Evolutionary conservation across 495 filamentous ascomycete species (phyloP), one percentile per base, ranked within the genome.

Genomic region (Aspergillus nidulans): DNA sequence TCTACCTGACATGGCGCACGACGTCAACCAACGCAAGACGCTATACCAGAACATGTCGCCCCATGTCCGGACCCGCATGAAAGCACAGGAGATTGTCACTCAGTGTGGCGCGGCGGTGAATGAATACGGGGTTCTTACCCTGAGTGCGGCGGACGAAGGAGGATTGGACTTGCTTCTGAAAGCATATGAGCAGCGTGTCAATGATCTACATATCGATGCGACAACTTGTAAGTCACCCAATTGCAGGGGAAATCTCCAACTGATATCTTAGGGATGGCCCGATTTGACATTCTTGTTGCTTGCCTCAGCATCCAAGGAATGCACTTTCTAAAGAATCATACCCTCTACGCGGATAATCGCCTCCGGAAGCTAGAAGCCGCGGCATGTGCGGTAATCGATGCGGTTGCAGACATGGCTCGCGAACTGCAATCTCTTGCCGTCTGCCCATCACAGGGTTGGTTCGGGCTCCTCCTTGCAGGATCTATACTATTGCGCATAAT

Each of bases 251-350:
- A 23, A 34, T 6, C 9, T 5, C 1, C 7, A 19, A 26, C 3
- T 28, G 13, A 16, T 30, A 12, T 28, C 10, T n/a, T 42, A 71
- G 69, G 64, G 34, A 62, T 73, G 42, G 68, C 74, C 28, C 56
- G 57, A n/a, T 64, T 76, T 7, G 57, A 73, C 16, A 60, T 65
- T 0, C 59, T 52, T 5, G 54, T 68, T 23, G 71, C 66, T 19
- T 70, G 67, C 12, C 57, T 79, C 41, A 62, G 63, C 26, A 61
- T 78, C 43, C 72, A 74, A 34, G 65, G 60, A 6, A 74, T 75
- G 18, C 70, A 78, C 61, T 71, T 78, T 25, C 72, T 69, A 56
- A 76, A 76, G 55, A 67, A 56, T 19, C 63, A 70, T 12, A 70
- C 66, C 0, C 28, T 63, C 0, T 50, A 63, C 3, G 64, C 68